A percentile compares a stretch with the other conserved stretches of the same genome.
Evolutionary conservation across 2,329 filamentous ascomycete species (phyloP).

Genomic region (Camptophora hylomeconis): DNA sequence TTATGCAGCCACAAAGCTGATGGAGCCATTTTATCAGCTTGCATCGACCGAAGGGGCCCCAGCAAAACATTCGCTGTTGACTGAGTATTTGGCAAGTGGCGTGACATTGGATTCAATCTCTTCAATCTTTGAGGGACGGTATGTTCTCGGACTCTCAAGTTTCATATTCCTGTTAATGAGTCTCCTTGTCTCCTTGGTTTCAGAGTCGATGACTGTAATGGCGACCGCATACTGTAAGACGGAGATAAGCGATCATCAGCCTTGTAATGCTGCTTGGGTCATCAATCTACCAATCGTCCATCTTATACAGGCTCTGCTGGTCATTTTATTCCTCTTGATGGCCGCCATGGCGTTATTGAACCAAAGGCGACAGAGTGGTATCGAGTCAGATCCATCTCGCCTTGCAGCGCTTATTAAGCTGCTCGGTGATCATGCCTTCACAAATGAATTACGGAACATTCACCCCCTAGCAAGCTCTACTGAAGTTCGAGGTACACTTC

Average conservation of each 20-base stretch:
- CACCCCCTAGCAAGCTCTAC: conserved; percentile 2
- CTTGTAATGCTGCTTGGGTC: conserved; percentile 9
- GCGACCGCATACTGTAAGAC: conserved; percentile 5
- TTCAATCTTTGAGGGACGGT: conserved; percentile 5
- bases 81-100: conserved; percentile 7
- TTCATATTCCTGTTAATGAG: conserved; percentile 3
- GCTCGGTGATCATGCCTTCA: conserved; percentile 5
- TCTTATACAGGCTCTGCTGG: conserved; percentile 5
- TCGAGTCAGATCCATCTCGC: conserved; percentile 8
- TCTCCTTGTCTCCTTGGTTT: conserved; percentile 5
- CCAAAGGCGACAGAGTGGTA: conserved; percentile 5
- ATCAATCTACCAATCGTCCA: conserved; percentile 5
- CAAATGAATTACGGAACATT: conserved; percentile 3
- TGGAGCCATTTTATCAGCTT: conserved; percentile 12
- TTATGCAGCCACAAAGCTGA: conserved; percentile 8
- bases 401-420: conserved; percentile 10
- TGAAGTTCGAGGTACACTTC: conserved; percentile 1
- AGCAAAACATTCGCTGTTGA: conserved; percentile 6
- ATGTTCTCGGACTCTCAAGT: conserved; percentile 6
- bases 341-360: conserved; percentile 5
- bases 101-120: conserved; percentile 1
- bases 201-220: conserved; percentile 7
- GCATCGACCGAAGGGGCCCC: conserved; percentile 7
- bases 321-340: conserved; percentile 6
- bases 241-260: background rate